These are phyloP conservation scores for Teratosphaeria zuluensis DNA, from an alignment of 2,329 filamentous ascomycete genomes.

Conservation along the genomic window DNA sequence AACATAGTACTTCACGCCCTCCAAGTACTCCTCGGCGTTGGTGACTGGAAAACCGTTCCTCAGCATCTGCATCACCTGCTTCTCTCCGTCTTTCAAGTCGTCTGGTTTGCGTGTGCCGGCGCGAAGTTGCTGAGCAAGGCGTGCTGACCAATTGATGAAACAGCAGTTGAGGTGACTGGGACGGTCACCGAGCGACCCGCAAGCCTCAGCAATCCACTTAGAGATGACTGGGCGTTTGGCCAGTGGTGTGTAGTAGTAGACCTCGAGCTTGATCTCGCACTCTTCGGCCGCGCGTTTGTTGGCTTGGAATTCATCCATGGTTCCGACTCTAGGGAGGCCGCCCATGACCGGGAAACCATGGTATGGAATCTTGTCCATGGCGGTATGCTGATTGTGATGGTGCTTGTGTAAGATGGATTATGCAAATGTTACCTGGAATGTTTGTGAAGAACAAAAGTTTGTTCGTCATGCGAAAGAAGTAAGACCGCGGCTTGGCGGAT, in stretches of 20 bases:
- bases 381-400: too few species aligned
- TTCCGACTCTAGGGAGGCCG: too few species aligned
- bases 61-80: not conserved
- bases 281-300: too few species aligned
- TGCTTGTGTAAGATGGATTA: too few species aligned
- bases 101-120: not conserved
- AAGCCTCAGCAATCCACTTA: not conserved
- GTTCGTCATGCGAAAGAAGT: too few species aligned
- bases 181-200: not conserved
- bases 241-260: not conserved
- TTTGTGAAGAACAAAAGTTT: too few species aligned
- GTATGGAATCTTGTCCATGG: too few species aligned
- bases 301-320: too few species aligned
- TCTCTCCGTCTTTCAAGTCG: not conserved
- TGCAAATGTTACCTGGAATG: too few species aligned
- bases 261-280: not conserved
- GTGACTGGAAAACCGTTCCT: not conserved
- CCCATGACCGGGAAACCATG: too few species aligned
- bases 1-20: not conserved
- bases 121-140: not conserved
- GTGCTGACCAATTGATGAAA: not conserved
- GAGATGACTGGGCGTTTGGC: not conserved
- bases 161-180: not conserved
- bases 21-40: not conserved
- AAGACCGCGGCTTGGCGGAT: too few species aligned